Evolutionary conservation across 2,329 filamentous ascomycete genomes (phyloP), one percentile per base, ranked within the genome.

Genomic region (Cryphonectria japonica): DNA sequence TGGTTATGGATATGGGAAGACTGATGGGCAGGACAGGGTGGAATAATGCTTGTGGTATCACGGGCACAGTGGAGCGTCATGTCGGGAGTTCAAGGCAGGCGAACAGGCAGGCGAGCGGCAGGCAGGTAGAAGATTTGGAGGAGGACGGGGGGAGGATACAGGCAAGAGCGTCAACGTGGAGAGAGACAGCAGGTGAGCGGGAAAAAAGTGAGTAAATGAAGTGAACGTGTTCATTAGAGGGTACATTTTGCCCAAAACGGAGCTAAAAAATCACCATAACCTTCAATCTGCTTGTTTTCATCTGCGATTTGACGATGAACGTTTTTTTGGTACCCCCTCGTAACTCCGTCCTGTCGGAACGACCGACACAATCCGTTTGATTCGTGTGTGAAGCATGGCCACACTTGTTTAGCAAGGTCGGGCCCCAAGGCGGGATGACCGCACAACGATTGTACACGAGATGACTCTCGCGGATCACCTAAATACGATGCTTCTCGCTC

Each of bases 401-500:
- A 70, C 61, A 70, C 68, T 46, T 72, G 67, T 67, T 43, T 69
- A 65, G 64, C 41, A 64, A 64, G 63, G 57, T n/a, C 37, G 37
- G 22, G 11, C 26, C 26, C n/a, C 19, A 22, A 65, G 43, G 29
- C 16, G 29, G 46, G 29, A 32, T 16, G 39, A 39, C 9, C 7
- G 37, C 29, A 43, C 19, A 43, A 34, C 26, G 50, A 22, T 19
- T 8, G 19, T 26, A 26, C 63, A 34, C 41, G 22, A 19, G 22
- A 46, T 29, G 63, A 32, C 63, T 32, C 63, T 41, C 29, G 26
- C 3, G 14, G 9, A 29, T 22, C 41, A 22, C 13, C 72, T 84
- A 92, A 76, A 92, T 89, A 62, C 91, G 89, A 82, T 93, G 91
- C 81, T 93, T 93, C 79, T 93, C 91, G 79, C 89, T 93, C 83